Base-by-base conservation (phyloP, 1,139 yeast species). In the Pichia cactophila region DNA sequence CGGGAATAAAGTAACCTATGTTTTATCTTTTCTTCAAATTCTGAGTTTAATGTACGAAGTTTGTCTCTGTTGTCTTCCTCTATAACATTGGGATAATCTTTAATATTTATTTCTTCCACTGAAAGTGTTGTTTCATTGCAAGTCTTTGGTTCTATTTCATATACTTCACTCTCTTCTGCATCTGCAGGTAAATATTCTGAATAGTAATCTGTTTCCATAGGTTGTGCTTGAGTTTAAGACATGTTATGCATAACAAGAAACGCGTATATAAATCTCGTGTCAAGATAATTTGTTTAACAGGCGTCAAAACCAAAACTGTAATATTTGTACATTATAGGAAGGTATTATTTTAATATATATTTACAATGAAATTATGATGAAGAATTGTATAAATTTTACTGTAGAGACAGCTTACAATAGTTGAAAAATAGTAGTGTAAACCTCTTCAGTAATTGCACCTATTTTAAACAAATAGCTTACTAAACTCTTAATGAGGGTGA, bases 401-500 rank as follows among this genome's bases (percentile, higher is more conserved):
- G 17, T n/a, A 33, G 11, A n/a, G 12, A 33, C n/a, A 33, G 17
- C 17, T 33, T 33, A 49, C 26, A 50, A 33, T 26, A 41, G 43
- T 10, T 38, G n/a, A 23, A 48, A 52, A 50, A 69, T 61, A 44
- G 64, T 63, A 10, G 57, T 51, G 52, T 64, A 68, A 4, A 60
- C 59, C n/a, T 63, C 62, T 44, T 69, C 69, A 37, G 66, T 62
- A 26, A 84, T 61, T 17, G 72, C 64, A 2, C 83, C 81, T 49
- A 76, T 70, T 59, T 79, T 80, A 62, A 72, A 72, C 57, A 89
- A 72, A 59, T 84, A 85, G 56, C 77, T 75, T 56, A 80, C 72
- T 58, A 90, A 73, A 48, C 83, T 75, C 54, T 73, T 72, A 44
- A 85, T 72, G 57, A 90, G 74, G 57, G 77, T 78, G 45, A 82